A percentile compares a stretch with the other conserved stretches of the same genome.
These are phyloP conservation scores for Madurella fahalii DNA, from an alignment of 2,329 filamentous ascomycete species.

Conservation along the genomic window DNA sequence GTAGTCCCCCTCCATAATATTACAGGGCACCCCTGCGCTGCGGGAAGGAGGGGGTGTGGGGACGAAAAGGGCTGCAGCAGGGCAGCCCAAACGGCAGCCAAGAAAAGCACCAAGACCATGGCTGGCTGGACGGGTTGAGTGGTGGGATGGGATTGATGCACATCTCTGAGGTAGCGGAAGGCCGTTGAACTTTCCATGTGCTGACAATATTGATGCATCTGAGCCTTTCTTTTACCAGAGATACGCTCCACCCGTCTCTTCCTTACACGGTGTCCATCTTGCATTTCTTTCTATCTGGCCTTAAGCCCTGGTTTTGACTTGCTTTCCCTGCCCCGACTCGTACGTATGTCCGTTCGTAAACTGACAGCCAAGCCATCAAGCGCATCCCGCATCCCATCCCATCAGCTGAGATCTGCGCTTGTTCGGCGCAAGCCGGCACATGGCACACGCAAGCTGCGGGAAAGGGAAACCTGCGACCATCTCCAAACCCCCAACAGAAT, in stretches of 20 bases:
- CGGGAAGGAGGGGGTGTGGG: conserved; percentile 8
- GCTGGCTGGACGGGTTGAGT: background rate
- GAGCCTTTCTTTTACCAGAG: no score
- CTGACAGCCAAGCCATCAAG: background rate
- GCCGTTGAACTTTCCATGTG: no score
- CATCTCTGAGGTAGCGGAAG: no score
- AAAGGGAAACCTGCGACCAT: conserved; percentile 1
- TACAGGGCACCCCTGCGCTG: conserved; percentile 1
- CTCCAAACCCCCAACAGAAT: background rate
- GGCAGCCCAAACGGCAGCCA: conserved; percentile 10
- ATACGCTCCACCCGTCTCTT: no score
- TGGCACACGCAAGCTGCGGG: background rate
- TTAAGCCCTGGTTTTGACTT: no score
- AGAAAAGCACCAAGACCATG: background rate
- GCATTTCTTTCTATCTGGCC: no score
- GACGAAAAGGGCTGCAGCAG: conserved; percentile 1
- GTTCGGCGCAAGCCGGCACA: background rate
- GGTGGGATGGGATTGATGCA: no score
- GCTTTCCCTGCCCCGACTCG: no score
- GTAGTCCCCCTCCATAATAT: background rate
- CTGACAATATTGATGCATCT: no score
- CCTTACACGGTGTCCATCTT: no score
- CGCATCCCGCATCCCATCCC: background rate
- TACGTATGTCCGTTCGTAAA: no score
- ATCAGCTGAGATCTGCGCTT: conserved; percentile 3